phyloP scores from a whole-genome alignment of 805 yeast species.

The Yarrowia porcina region DNA sequence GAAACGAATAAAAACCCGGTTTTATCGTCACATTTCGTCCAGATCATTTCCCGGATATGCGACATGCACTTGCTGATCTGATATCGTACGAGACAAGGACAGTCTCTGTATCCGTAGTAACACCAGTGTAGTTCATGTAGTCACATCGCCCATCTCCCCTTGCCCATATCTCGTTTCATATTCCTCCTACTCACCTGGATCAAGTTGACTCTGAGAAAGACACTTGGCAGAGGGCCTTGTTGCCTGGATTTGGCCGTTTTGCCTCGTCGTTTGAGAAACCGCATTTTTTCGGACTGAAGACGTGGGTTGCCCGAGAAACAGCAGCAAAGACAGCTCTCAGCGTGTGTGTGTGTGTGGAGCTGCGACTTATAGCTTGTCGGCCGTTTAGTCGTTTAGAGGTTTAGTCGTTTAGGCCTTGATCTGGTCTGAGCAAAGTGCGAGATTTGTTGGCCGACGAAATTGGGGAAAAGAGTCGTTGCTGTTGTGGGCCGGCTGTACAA shows the following conservation, averaged over 20 bases:
- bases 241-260: not conserved
- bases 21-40: not conserved
- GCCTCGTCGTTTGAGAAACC: conserved; percentile 19
- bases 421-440: not conserved
- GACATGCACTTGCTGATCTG: not conserved
- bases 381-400: not conserved
- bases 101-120: no score
- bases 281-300: not conserved
- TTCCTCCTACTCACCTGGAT: conserved; percentile 14
- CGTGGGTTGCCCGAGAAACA: not conserved
- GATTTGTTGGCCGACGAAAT: not conserved
- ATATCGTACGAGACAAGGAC: not conserved
- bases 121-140: no score
- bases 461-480: not conserved
- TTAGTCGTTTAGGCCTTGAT: not conserved
- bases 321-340: not conserved
- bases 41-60: not conserved
- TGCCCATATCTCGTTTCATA: no score
- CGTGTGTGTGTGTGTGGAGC: not conserved
- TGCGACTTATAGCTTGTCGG: not conserved
- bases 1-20: no score
- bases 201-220: not conserved
- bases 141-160: not conserved
- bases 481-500: not conserved
- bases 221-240: not conserved